Conservation (phyloP, 176 grass and related monocot species). For the Saccharum officinarum region DNA sequence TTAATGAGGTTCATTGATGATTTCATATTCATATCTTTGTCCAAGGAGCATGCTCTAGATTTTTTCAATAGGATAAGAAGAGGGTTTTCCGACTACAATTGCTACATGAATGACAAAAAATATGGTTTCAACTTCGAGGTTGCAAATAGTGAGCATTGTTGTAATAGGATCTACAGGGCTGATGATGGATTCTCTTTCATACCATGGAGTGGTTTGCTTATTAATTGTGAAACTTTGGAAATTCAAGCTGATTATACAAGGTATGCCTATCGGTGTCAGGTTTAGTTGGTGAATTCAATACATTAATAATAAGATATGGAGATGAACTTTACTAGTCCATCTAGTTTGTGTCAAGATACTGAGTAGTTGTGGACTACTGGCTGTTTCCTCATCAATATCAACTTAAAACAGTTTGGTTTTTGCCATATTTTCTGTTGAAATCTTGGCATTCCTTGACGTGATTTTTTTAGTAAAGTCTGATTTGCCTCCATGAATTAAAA, state of each 20-base stretch:
- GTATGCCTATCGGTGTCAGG: constrained; percentile 27
- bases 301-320: constrained; percentile 11
- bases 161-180: constrained; percentile 62
- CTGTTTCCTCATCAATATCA: not conserved
- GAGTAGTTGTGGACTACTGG: not conserved
- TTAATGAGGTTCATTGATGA: constrained; percentile 88
- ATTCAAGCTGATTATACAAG: constrained; percentile 99
- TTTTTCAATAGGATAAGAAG: constrained; percentile 73
- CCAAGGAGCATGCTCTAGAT: constrained; percentile 58
- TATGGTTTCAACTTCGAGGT: constrained; percentile 77
- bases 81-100: constrained; percentile 76
- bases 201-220: constrained; percentile 94
- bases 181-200: constrained; percentile 82
- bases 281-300: constrained; percentile 40
- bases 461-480: not conserved
- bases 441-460: not conserved
- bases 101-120: constrained; percentile 79
- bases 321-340: not conserved
- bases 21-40: constrained; percentile 86
- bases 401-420: not conserved
- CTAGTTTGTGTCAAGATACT: not conserved
- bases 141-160: constrained; percentile 25
- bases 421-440: constrained; percentile 15
- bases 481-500: not conserved
- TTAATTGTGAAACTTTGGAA: constrained; percentile 88